Conservation (phyloP, 495 filamentous ascomycete genomes). For the Annulohypoxylon bovei region DNA sequence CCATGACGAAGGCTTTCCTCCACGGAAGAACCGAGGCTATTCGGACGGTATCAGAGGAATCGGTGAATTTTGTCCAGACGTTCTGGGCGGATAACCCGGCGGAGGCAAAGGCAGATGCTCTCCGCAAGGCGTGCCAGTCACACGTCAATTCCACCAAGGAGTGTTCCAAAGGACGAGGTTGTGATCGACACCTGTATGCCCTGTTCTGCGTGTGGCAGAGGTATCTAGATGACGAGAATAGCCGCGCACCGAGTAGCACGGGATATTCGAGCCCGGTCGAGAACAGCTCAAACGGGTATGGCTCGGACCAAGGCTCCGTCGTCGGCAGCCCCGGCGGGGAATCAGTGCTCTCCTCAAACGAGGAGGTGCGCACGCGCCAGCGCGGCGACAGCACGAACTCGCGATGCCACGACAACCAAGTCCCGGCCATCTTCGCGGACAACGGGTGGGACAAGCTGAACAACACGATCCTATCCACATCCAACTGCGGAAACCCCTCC, state of each 20-base stretch:
- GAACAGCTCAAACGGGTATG: constrained; percentile 45
- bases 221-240: constrained; percentile 76
- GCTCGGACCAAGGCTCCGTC: constrained; percentile 59
- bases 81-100: constrained; percentile 95
- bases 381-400: constrained; percentile 53
- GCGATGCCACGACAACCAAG: constrained; percentile 53
- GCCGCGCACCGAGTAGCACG: constrained; percentile 61
- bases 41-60: constrained; percentile 82
- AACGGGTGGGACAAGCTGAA: constrained; percentile 93
- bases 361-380: constrained; percentile 44
- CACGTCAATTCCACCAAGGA: constrained; percentile 84
- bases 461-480: constrained; percentile 92
- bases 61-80: constrained; percentile 84
- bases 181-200: constrained; percentile 92
- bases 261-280: constrained; percentile 69
- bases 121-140: constrained; percentile 82
- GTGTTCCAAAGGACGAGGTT: constrained; percentile 92
- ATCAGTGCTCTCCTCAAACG: constrained; percentile 53
- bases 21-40: constrained; percentile 97
- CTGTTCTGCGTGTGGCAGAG: constrained; percentile 96
- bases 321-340: constrained; percentile 66
- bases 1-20: constrained; percentile 95
- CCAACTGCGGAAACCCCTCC: constrained; percentile 99
- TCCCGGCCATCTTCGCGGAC: constrained; percentile 88
- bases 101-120: constrained; percentile 81